Evolutionary conservation across 805 yeast genomes (phyloP), one percentile per base, ranked within the genome.

Genomic region (Candida taoyuanica): DNA sequence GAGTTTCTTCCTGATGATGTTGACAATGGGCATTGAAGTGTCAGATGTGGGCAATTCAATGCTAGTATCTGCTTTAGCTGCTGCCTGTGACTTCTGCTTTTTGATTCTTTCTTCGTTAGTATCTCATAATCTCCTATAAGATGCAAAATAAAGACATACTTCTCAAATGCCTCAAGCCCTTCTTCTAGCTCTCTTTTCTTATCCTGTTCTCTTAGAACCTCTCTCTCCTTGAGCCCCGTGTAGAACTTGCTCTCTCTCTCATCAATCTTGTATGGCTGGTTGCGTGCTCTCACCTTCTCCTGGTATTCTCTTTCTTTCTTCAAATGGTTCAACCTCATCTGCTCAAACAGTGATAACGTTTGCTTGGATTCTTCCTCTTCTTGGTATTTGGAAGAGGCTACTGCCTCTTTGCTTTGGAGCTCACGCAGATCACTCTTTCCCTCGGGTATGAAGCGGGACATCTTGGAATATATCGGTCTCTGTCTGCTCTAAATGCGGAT

Each of bases 381-480:
- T 12, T 48, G 42, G 24, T 40, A 42, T 26, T 50, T 39, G 7
- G 18, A 23, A 5, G 50, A 46, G 0, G 50, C 55, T 3, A 26
- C 42, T 6, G n/a, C 23, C 30, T 55, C 60, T 6, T 40, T 35
- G 7, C 27, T 30, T 21, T 52, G 42, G 3, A 45, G 49, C 0
- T 49, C 41, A 11, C 40, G 36, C 26, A 54, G 31, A 25, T 55
- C 58, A 36, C 57, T 48, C 31, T 50, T 29, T 8, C 60, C 60
- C 15, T 42, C 58, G 12, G 58, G 50, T 8, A 55, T 39, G 33
- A 55, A 55, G 11, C 60, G 42, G 1, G 60, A 55, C 60, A 55
- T 55, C 4, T 15, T 28, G 16, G 28, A 9, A 6, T 9, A 25
- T 13, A 9, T 25, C 28, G 21, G 3, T 16, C 17, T 11, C 3